Evolutionary conservation across 2,329 filamentous ascomycete species (phyloP), one percentile per base, ranked within the genome.

Genomic region (Aaosphaeria arxii): DNA sequence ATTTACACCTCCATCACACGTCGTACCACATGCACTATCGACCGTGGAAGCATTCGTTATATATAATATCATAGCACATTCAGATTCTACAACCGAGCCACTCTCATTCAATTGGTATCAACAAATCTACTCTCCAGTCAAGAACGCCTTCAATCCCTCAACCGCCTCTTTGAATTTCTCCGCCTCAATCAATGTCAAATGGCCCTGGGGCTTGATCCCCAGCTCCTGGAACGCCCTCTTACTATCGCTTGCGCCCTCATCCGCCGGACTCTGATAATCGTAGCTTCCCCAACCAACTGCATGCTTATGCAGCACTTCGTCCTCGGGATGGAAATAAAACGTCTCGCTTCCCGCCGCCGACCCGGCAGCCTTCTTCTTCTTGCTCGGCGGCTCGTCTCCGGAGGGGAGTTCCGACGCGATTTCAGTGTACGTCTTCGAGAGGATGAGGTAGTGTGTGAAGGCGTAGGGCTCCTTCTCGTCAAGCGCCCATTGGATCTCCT

Each of bases 251-350:
- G 86, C 83, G 4, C 86, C 83, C 58, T 95, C 89, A 42, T 88
- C 87, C 49, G 77, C 77, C 52, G 89, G 84, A 68, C 88, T 92
- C 42, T 86, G 87, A 70, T 91, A 96, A 13, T 87, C 81, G 65
- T 86, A 95, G 44, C 79, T 83, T 29, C 85, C 87, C 54, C 81
- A 77, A 11, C 83, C 89, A 36, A 83, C 52, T 3, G 90, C 88
- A 72, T 92, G 81, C 64, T 84, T 84, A 56, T 94, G 84, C 61
- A 96, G 74, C 44, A 92, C 82, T 76, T 97, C 94, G 64, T 99
- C 94, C 73, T 99, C 94, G 0, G 91, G 87, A 68, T 99, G 94
- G 77, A 97, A 99, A 72, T 91, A 95, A 72, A 91, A 95, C 32
- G 82, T 77, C 60, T 87, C 81, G 6, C 77, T 56, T 4, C 53